Evolutionary conservation across 2,329 filamentous ascomycete genomes (phyloP).

Genomic region (Lecanicillium sp.): DNA sequence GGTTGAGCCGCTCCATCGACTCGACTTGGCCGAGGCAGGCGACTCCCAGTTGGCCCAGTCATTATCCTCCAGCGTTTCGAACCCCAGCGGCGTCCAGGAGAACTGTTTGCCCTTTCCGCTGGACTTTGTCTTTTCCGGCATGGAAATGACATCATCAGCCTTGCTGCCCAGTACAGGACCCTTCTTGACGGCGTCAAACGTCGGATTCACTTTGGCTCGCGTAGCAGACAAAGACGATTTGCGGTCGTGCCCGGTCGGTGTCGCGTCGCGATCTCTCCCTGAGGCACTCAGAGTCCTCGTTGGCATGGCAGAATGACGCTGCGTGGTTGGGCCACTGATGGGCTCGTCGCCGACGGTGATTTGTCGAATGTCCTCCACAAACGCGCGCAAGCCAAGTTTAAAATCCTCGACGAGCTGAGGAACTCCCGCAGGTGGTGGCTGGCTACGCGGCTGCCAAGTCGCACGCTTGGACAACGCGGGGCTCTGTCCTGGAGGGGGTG

Average conservation of each 20-base stretch:
- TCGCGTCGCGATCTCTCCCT: slow-evolving; percentile 16
- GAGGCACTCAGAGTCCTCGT: slow-evolving; percentile 13
- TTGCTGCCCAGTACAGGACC: slow-evolving; percentile 18
- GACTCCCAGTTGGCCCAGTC: slow-evolving; percentile 63
- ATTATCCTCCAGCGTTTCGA: slow-evolving; percentile 53
- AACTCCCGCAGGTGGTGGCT: slow-evolving; percentile 38
- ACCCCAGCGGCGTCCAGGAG: slow-evolving; percentile 53
- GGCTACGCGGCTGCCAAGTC: slow-evolving; percentile 52
- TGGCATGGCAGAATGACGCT: slow-evolving; percentile 21
- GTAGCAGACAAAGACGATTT: slow-evolving; percentile 40
- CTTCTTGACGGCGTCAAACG: slow-evolving; percentile 33
- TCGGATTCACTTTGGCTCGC: slow-evolving; percentile 37
- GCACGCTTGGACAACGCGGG: slow-evolving; percentile 47
- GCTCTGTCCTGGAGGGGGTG: slow-evolving; percentile 26
- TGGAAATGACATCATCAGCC: slow-evolving; percentile 17
- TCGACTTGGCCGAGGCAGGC: slow-evolving; percentile 47
- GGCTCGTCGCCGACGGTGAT: slow-evolving; percentile 94
- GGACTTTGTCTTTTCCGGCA: slow-evolving; percentile 32
- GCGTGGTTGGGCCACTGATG: slow-evolving; percentile 45
- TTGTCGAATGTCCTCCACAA: slow-evolving; percentile 90
- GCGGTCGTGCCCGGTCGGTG: slow-evolving; percentile 28
- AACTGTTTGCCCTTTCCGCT: slow-evolving; percentile 44
- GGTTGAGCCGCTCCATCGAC: slow-evolving; percentile 60
- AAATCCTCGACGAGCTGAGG: slow-evolving; percentile 88
- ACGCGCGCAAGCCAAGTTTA: slow-evolving; percentile 84